These are phyloP conservation scores for Globisporangium paddicum DNA, from an alignment of 352 stramenopile genomes.

Conservation along the genomic window DNA sequence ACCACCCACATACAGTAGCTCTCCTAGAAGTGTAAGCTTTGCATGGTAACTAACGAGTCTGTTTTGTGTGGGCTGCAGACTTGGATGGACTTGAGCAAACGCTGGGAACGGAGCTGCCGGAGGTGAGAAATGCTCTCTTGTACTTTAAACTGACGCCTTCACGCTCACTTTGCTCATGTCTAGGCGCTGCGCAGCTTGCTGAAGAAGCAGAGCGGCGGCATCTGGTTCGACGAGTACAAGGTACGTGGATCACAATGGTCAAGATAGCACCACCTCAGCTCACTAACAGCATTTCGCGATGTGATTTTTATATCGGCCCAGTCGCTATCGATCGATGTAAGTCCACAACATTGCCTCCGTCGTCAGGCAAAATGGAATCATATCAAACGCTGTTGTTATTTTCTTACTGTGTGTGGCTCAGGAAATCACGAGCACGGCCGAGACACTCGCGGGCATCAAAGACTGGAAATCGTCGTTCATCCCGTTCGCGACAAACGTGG, in stretches of 20 bases:
- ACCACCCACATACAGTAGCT: neutral
- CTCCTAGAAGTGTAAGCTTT: neutral
- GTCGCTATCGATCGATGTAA: conserved; percentile 57
- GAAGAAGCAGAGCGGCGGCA: conserved; percentile 67
- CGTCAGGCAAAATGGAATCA: neutral
- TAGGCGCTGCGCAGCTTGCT: conserved; percentile 62
- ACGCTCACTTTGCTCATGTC: no score
- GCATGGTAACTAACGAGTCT: neutral
- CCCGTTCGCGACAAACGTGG: conserved; percentile 68
- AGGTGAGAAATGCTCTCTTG: no score
- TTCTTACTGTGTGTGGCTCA: conserved; percentile 13
- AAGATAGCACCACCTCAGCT: neutral
- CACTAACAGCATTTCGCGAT: neutral
- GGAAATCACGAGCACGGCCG: conserved; percentile 52
- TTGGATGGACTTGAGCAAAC: conserved; percentile 71
- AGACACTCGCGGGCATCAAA: conserved; percentile 38
- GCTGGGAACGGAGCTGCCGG: conserved; percentile 50
- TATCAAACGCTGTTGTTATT: neutral
- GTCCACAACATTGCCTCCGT: neutral
- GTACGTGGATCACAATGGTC: conserved; percentile 11
- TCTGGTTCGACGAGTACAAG: conserved; percentile 87
- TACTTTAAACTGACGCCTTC: no score
- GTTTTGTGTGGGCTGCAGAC: conserved; percentile 31
- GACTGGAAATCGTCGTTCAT: conserved; percentile 59
- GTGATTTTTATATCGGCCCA: conserved; percentile 7